phyloP scores from a whole-genome alignment of 306 rosid species.

The Morella rubra region DNA sequence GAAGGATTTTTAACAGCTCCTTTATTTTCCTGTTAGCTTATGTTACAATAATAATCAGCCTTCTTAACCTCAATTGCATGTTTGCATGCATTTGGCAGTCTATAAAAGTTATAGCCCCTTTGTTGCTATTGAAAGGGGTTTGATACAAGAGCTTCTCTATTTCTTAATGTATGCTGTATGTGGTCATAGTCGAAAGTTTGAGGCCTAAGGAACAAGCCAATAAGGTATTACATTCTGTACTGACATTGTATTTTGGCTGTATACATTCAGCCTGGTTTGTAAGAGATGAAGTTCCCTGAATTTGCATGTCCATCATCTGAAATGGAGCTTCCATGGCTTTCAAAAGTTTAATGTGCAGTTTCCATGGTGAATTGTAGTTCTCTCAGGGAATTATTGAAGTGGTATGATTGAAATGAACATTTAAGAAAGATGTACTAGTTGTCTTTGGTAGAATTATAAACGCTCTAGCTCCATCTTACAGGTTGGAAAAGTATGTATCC shows the following conservation, averaged over 20 bases:
- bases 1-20: too few relatives aligned
- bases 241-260: neutral
- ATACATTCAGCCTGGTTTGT: neutral
- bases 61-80: neutral
- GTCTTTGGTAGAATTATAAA: neutral
- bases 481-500: neutral
- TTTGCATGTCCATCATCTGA: neutral
- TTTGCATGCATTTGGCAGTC: neutral
- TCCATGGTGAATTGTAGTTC: neutral
- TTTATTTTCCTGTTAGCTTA: neutral
- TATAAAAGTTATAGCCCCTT: neutral
- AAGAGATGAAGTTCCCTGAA: neutral
- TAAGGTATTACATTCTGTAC: neutral
- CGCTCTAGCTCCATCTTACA: neutral
- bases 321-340: neutral
- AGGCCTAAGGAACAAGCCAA: neutral
- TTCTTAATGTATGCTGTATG: neutral
- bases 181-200: neutral
- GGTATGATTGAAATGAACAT: neutral
- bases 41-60: neutral
- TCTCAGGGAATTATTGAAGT: neutral
- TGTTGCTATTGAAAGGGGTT: neutral
- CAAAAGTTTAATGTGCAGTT: neutral
- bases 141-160: neutral
- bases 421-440: neutral